Evolutionary conservation across 2,329 filamentous ascomycete genomes (phyloP).

Genomic region (Hypoxylon sp.): DNA sequence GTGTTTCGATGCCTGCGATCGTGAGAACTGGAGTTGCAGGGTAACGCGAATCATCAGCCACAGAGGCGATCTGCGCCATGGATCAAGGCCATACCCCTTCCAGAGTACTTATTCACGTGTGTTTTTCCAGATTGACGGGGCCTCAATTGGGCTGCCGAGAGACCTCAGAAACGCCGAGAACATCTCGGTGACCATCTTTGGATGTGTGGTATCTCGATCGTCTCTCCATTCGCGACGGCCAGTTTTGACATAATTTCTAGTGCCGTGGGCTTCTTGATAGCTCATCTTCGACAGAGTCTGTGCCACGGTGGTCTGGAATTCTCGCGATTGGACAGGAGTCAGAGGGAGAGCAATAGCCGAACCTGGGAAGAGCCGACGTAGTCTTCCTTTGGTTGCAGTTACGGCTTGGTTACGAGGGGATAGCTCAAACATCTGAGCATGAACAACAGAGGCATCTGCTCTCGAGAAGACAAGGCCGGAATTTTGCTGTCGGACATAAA

Average conservation of each 20-base stretch:
- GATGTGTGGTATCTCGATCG: constrained; percentile 56
- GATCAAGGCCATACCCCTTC: constrained; percentile 39
- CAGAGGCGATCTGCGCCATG: constrained; percentile 51
- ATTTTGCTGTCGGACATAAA: constrained; percentile 48
- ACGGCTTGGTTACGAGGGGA: constrained; percentile 40
- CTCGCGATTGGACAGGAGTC: constrained; percentile 8
- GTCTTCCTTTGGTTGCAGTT: constrained; percentile 42
- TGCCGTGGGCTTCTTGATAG: constrained; percentile 11
- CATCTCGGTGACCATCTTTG: constrained; percentile 58
- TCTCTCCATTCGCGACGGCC: constrained; percentile 46
- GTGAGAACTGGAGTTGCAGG: constrained; percentile 50
- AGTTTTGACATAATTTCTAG: constrained; percentile 46
- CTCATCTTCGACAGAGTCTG: constrained; percentile 36
- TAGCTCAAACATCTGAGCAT: constrained; percentile 49
- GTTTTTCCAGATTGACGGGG: constrained; percentile 53
- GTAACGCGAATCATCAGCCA: constrained; percentile 64
- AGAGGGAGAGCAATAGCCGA: constrained; percentile 39
- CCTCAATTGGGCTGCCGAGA: constrained; percentile 45
- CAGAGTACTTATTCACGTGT: constrained; percentile 61
- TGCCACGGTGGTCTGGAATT: constrained; percentile 28
- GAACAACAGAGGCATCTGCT: constrained; percentile 28
- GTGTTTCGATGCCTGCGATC: not conserved
- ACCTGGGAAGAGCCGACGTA: constrained; percentile 32
- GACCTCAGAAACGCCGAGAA: constrained; percentile 53
- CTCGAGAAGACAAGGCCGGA: constrained; percentile 45